Evolutionary conservation across 257 asterid genomes (phyloP), one percentile per base, ranked within the genome.

Genomic region (Fraxinus anomala): DNA sequence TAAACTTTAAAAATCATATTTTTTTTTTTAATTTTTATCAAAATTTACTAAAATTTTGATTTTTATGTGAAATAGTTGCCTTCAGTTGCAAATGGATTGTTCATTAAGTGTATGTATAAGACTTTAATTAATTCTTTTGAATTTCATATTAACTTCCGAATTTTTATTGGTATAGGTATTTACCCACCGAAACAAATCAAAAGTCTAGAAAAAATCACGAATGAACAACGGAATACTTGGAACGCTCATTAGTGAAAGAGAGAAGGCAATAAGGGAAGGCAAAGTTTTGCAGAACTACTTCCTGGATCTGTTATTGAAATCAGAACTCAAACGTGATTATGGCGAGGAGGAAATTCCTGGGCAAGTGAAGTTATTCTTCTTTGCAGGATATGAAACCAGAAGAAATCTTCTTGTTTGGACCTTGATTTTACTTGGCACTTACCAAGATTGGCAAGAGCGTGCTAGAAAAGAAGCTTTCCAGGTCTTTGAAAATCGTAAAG

Each of bases 381-480:
- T 73, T 31, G 76, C 76, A 0, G 76, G 76, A 30, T 16, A 30
- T n/a, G 68, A 73, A 31, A 26, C 76, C 68, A 28, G 71, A 2
- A 56, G 79, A 34, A 71, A 65, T 21, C 49, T 79, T 39, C 83
- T 75, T 26, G 81, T 77, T 24, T 81, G 84, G 84, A 72, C 78
- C 28, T 54, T 81, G 84, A 36, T 81, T 26, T 71, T 81, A 6
- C 72, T 76, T 36, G 54, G 78, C 33, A 71, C 17, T 19, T 63
- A 81, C 51, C 68, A 23, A 19, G 78, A 76, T 21, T 81, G 81
- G 84, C 81, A 81, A 72, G 78, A 72, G 23, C 76, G 30, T 16
- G 84, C 78, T 2, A 76, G 84, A 76, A 37, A 77, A 73, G 83
- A 81, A 23, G 81, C 66, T 72, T 26, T 11, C 6, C 54, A 76